Conservation (phyloP, 805 yeast genomes). For the Peterozyma xylosa region DNA sequence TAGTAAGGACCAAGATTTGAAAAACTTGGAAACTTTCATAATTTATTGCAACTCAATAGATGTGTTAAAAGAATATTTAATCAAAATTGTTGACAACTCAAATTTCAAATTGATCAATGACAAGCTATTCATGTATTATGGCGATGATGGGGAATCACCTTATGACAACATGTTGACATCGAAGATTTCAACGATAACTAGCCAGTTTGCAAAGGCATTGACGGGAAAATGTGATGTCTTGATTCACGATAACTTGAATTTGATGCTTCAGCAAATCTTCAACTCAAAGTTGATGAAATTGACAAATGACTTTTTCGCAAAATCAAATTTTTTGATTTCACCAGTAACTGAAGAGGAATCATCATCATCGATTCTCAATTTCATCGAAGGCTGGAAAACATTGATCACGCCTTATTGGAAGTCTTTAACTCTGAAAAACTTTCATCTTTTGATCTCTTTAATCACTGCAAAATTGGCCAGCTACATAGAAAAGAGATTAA, state of each 20-base stretch:
- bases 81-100: slow-evolving; percentile 40
- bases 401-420: slow-evolving; percentile 60
- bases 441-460: slow-evolving; percentile 2
- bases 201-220: slow-evolving; percentile 7
- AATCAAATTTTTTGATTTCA: slow-evolving; percentile 28
- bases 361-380: slow-evolving; percentile 30
- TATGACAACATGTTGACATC: slow-evolving; percentile 5
- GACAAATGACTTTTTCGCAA: slow-evolving; percentile 28
- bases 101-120: slow-evolving; percentile 17
- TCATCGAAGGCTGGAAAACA: slow-evolving; percentile 57
- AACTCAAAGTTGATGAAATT: slow-evolving; percentile 25
- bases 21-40: slow-evolving; percentile 51
- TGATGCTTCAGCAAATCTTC: slow-evolving; percentile 29
- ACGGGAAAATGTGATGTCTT: slow-evolving; percentile 25
- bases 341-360: slow-evolving; percentile 5
- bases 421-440: slow-evolving; percentile 34
- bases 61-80: slow-evolving; percentile 50
- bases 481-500: slow-evolving; percentile 57
- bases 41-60: slow-evolving; percentile 69
- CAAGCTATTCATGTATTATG: slow-evolving; percentile 23
- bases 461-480: slow-evolving; percentile 29
- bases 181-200: neutral
- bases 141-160: slow-evolving; percentile 13
- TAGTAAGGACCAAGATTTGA: slow-evolving; percentile 31
- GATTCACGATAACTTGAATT: slow-evolving; percentile 33